Base-by-base conservation (phyloP, 768 basidiomycete genomes). In the Xerocomus brunneocitrinus region DNA sequence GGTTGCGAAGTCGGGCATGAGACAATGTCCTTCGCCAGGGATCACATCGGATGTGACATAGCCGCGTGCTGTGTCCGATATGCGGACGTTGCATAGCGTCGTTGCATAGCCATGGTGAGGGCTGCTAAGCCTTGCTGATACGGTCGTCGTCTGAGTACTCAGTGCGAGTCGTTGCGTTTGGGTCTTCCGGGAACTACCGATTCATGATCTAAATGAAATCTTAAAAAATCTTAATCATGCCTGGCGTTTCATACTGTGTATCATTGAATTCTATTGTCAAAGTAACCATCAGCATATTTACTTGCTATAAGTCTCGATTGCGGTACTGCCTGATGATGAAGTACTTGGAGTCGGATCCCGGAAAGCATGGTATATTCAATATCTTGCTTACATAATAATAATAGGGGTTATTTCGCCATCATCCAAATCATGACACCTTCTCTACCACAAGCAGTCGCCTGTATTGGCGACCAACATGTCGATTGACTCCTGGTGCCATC, bases 401-500 rank as follows among this genome's bases (percentile, higher is more conserved):
- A 32, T 32, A 32, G 31, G 31, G 41, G 10, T 14, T 25, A 42
- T 42, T 25, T 13, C 41, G 19, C 19, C 19, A 19, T 19, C 19
- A 19, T 19, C 19, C 19, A 19, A 19, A 19, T 31, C 42, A 43
- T 43, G 42, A 22, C 42, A 9, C 12, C 52, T 32, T 3, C 16
- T 44, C 24, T 22, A 38, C 5, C 50, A 7, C 45, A 60, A 63
- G 10, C 8, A 53, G 1, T 24, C 49, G 2, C 62, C 46, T 1
- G 43, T 39, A n/a, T 22, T 56, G 2, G 45, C 50, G 4, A 49
- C 28, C 19, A 62, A 56, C 8, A 48, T 45, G 34, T 9, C 47
- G 1, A 43, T 63, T 0, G 47, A 47, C 5, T 13, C 42, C 6
- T 62, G 58, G 58, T 55, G 30, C 35, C 10, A 24, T 7, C 42